Percentiles rank a stretch among this genome's conserved stretches.
phyloP scores from a whole-genome alignment of 257 asterid species.

The Solanum chiquidenum region DNA sequence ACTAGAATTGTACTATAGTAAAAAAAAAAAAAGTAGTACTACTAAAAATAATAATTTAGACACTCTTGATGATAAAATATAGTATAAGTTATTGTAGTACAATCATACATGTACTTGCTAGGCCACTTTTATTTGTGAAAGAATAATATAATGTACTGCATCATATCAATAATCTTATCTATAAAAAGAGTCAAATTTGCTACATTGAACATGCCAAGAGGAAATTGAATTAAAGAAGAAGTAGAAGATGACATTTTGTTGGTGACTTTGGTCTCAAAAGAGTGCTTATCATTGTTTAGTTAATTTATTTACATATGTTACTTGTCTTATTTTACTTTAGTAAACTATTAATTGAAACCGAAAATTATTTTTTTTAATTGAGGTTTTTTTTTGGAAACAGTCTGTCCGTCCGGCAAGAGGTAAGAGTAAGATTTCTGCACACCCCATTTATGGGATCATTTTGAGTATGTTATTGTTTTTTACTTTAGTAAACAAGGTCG shows the following conservation, averaged over 20 bases:
- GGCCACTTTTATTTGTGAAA: neutral
- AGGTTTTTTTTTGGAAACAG: neutral
- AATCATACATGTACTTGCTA: neutral
- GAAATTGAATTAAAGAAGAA: neutral
- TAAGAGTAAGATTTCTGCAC: neutral
- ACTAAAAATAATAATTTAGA: neutral
- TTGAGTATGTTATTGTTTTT: too few species aligned
- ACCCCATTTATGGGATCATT: too few species aligned
- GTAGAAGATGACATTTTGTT: conserved; percentile 4
- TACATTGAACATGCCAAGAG: neutral
- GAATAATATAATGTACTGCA: neutral
- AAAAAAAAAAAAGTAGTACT: neutral
- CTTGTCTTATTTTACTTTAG: neutral
- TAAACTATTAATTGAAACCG: neutral
- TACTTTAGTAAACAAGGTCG: neutral
- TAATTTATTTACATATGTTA: neutral
- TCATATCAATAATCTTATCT: neutral
- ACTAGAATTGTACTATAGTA: neutral
- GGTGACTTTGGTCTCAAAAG: conserved; percentile 2
- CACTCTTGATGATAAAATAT: neutral
- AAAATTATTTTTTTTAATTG: neutral
- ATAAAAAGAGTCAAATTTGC: neutral
- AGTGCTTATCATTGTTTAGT: neutral
- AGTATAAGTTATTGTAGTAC: neutral
- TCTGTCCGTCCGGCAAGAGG: neutral